Evolutionary conservation across 331 rosid species (phyloP).

Genomic region (Malus hybrid): DNA sequence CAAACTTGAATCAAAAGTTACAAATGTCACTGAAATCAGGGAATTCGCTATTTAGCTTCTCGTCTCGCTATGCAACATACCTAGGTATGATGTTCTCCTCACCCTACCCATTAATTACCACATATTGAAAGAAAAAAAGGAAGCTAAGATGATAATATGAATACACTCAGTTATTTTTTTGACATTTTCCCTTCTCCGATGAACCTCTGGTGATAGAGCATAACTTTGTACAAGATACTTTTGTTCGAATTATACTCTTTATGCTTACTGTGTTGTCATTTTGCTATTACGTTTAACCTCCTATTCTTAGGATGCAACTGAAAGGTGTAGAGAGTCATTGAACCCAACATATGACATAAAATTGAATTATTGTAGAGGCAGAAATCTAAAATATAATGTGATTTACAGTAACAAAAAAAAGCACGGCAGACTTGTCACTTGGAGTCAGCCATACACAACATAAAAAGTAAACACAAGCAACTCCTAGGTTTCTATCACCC

Average conservation of each 20-base stretch:
- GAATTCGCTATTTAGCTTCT: rapidly evolving
- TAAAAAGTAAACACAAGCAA: neutral
- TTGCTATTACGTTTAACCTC: neutral
- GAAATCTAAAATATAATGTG: neutral
- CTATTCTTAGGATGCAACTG: neutral
- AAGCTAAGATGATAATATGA: neutral
- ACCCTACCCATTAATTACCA: too few species aligned
- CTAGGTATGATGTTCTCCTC: too few species aligned
- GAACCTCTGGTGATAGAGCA: neutral
- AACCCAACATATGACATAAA: neutral
- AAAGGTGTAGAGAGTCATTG: neutral
- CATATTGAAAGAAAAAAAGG: too few species aligned
- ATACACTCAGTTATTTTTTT: neutral
- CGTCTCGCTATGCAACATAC: neutral
- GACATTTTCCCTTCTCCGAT: neutral
- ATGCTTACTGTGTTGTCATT: neutral
- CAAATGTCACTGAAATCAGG: neutral
- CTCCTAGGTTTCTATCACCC: neutral
- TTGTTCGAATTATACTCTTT: neutral
- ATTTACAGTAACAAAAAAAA: neutral
- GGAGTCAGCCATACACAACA: neutral
- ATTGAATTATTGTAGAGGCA: neutral
- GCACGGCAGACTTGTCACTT: neutral
- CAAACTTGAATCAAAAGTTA: neutral
- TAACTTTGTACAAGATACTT: neutral